Conservation (phyloP, 345 rosid species). For the Salix arbutifolia region DNA sequence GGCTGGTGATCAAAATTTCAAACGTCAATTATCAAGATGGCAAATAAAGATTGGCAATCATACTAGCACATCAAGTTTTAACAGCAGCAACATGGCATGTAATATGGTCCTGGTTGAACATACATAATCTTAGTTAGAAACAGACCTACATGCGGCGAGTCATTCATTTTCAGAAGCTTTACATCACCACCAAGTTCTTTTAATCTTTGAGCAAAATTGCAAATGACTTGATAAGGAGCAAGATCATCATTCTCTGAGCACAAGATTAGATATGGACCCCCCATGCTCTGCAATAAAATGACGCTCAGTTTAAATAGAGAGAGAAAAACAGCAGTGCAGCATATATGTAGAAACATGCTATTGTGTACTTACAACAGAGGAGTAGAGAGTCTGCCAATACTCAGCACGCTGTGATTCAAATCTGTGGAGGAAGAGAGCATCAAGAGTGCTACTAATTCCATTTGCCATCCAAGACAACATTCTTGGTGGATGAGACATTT, state of each 20-base stretch:
- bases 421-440: constrained; percentile 73
- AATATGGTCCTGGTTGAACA: not conserved
- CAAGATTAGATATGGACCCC: constrained; percentile 77
- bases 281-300: constrained; percentile 47
- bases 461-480: constrained; percentile 67
- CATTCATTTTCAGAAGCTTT: constrained; percentile 68
- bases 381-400: constrained; percentile 90
- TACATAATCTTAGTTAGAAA: constrained; percentile 1
- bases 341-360: not conserved
- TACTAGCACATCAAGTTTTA: too few relatives aligned
- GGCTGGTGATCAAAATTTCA: not conserved
- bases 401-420: constrained; percentile 89
- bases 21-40: not conserved
- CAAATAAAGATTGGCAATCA: too few relatives aligned
- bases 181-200: constrained; percentile 74
- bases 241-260: constrained; percentile 82
- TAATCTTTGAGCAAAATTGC: constrained; percentile 66
- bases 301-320: not conserved
- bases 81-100: not conserved
- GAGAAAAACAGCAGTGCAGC: not conserved
- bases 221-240: constrained; percentile 65
- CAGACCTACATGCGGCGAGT: constrained; percentile 92
- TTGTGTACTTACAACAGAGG: constrained; percentile 65
- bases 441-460: constrained; percentile 68
- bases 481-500: constrained; percentile 66